phyloP scores from a whole-genome alignment of 139 green algal species.

The Chlamydomonas incerta region DNA sequence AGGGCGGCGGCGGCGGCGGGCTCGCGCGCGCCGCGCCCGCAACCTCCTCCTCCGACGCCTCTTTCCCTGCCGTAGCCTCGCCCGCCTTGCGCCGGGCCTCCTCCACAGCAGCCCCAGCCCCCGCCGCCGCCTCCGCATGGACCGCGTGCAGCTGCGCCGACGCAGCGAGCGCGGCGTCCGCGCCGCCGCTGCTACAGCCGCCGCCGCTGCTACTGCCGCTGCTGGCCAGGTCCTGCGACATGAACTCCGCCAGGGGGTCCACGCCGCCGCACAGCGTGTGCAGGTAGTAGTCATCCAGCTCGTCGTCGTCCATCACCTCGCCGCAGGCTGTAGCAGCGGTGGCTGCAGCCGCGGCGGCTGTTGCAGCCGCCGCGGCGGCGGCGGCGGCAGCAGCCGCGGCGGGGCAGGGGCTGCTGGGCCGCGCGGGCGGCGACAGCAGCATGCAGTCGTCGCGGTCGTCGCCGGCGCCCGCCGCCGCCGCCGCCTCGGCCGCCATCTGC shows the following conservation, averaged over 20 bases:
- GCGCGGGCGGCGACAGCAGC: neutral
- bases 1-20: neutral
- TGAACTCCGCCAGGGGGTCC: slow-evolving; percentile 28
- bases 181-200: no score
- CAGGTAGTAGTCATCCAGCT: slow-evolving; percentile 36
- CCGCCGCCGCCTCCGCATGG: no score
- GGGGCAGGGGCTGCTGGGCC: neutral
- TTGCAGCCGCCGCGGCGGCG: neutral
- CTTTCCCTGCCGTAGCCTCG: no score
- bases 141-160: no score
- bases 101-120: no score
- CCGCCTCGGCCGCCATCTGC: neutral
- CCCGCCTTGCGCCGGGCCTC: no score
- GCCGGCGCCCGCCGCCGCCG: neutral
- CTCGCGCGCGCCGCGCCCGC: no score
- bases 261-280: slow-evolving; percentile 21
- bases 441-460: neutral
- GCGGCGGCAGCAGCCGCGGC: neutral
- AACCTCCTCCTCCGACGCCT: no score
- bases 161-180: neutral
- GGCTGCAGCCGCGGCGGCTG: neutral
- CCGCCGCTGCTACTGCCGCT: no score
- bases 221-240: neutral
- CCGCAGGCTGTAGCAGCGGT: neutral
- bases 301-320: slow-evolving; percentile 15